Conservation (phyloP, 148 eudicot species). For the Fagopyrum esculentum region DNA sequence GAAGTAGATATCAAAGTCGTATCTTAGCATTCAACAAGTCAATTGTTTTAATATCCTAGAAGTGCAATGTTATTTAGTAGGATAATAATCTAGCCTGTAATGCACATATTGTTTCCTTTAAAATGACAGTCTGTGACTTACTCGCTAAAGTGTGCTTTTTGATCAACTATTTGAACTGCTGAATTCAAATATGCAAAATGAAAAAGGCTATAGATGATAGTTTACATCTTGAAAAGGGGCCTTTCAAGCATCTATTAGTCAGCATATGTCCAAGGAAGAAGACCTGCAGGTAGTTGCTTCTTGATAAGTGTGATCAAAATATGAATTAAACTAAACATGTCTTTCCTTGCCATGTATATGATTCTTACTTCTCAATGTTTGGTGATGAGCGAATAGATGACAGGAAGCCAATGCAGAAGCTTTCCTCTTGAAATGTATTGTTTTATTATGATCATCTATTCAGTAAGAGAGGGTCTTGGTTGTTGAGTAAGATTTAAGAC, state of each 20-base stretch:
- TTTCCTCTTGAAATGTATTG: background rate
- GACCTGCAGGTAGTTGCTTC: slow-evolving; percentile 57
- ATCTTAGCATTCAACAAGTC: too few species aligned
- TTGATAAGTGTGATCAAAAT: background rate
- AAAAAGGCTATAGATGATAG: slow-evolving; percentile 76
- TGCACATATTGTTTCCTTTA: background rate
- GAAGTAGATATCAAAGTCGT: background rate
- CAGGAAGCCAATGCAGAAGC: background rate
- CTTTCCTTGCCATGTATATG: background rate
- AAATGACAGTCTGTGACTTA: slow-evolving; percentile 30
- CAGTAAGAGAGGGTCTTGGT: background rate
- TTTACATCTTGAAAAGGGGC: slow-evolving; percentile 91
- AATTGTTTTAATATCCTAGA: too few species aligned
- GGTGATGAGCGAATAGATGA: background rate
- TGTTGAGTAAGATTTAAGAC: too few species aligned
- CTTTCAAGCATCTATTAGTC: slow-evolving; percentile 83
- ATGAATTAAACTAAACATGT: background rate
- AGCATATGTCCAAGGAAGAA: slow-evolving; percentile 98
- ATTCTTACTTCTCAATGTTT: background rate
- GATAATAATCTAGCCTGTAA: background rate
- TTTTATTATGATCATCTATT: background rate
- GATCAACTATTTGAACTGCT: slow-evolving; percentile 74
- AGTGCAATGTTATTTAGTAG: background rate
- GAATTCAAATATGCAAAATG: slow-evolving; percentile 41
- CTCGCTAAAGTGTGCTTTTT: slow-evolving; percentile 85